Evolutionary conservation across 164 flowering plant species (phyloP), one percentile per base, ranked within the genome.

Genomic region (Nymphaea thermarum): DNA sequence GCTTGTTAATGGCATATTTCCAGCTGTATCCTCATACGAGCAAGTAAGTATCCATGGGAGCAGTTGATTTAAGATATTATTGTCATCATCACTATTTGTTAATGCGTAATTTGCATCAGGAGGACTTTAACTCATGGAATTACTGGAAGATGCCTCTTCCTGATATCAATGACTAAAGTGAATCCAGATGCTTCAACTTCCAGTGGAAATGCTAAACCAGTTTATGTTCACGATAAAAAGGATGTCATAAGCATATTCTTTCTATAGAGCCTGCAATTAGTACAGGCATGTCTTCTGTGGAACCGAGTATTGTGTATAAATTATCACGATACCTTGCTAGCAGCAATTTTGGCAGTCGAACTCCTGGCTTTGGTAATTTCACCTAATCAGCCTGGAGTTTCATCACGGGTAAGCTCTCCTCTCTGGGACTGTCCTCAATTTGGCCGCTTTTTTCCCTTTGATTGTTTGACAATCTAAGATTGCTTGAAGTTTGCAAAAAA

Each of bases 111-210:
- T 25, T 43, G 44, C 67, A 73, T 25, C 85, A 94, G 99, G 97
- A 94, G 85, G 97, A 89, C 70, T 94, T 76, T 70, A 94, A 94
- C 73, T 70, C 87, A 59, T 94, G 97, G 97, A 94, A 94, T 74
- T 94, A 42, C 80, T 94, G 97, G 99, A 91, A 76, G 76, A 66
- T 86, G 67, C 91, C 96, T 0, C 86, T 85, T 76, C 85, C 84
- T 60, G 65, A 43, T 62, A 72, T 87, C 63, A 72, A 74, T 69
- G 43, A 70, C 42, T 86, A 82, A 89, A 73, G 77, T 14, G 68
- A 18, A 71, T 36, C 4, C 17, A 43, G 57, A 8, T 51, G 57
- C 57, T 5, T 51, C 57, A 51, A 51, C 12, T 8, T 15, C 14
- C 14, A 10, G 14, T 51, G 57, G 57, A 51, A 51, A 51, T 51